Evolutionary conservation across 352 stramenopile genomes (phyloP), one percentile per base, ranked within the genome.

Genomic region (Phytophthora chlamydospora): DNA sequence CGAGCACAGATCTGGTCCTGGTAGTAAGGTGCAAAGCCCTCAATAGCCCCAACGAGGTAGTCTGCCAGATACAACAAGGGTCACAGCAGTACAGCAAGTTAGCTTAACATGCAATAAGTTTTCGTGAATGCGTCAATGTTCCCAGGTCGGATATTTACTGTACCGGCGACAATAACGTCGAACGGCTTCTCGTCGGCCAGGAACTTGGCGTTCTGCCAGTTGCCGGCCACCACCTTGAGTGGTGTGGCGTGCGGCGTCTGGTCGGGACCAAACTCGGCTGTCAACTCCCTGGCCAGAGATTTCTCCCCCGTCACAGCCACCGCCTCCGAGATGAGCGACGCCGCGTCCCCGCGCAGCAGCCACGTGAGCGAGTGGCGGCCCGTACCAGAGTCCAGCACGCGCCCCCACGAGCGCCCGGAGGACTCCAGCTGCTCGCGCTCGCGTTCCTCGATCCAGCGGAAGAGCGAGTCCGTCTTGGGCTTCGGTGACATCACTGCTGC

Each of bases 31-130:
- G 79, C 84, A 68, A 97, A 97, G 16, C 91, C 93, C 61, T 97
- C 93, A 51, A 98, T 93, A 10, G 93, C 90, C 43, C 93, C 93
- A 21, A 98, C 78, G 4, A 98, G 73, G 68, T 98, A 98, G 68
- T 98, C 93, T 83, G 36, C 11, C 47, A 12, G 1, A 34, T 34
- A 12, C 24, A 45, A 36, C 33, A 51, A 4, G 24, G 14, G 3
- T 4, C 6, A 24, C 17, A 24, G 13, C 31, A 40, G 5, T 13
- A 31, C 5, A 31, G 27, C 27, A 31, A 31, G 27, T 31, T 9
- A 24, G 6, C 5, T 8, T 31, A 29, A 35, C 33, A 32, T 32
- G 24, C 24, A 33, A 42, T 14, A 16, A 49, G 48, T 39, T 47
- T 12, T 36, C 38, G 46, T 39, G 24, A 31, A 39, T 46, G 36